A percentile compares a stretch with the other conserved stretches of the same genome.
These are phyloP conservation scores for Allium cepa DNA, from an alignment of 106 monocot species.

Conservation along the genomic window DNA sequence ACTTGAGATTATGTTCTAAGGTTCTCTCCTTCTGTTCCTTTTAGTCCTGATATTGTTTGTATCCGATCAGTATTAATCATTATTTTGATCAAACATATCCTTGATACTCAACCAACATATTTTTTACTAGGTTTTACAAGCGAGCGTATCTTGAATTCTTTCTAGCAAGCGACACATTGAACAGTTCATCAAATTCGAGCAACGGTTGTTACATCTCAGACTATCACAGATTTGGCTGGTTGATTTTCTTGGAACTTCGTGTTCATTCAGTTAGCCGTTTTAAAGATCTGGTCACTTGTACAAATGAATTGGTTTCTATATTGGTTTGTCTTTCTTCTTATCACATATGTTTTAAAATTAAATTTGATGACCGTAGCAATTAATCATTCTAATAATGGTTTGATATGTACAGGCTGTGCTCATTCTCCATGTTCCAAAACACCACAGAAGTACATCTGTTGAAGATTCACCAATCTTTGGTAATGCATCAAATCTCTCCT, in stretches of 20 bases:
- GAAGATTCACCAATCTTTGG: conserved; percentile 45
- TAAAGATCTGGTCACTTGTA: conserved; percentile 81
- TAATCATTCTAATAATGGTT: background rate
- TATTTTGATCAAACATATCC: background rate
- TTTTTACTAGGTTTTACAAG: conserved; percentile 55
- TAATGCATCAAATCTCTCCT: conserved; percentile 8
- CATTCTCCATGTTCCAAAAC: conserved; percentile 70
- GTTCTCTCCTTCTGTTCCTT: no score
- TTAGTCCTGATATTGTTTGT: no score
- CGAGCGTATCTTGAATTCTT: conserved; percentile 72
- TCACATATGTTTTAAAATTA: background rate
- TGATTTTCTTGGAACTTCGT: conserved; percentile 85
- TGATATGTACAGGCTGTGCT: conserved; percentile 58
- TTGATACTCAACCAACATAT: background rate
- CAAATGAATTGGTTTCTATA: conserved; percentile 75
- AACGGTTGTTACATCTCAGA: conserved; percentile 35
- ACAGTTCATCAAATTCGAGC: conserved; percentile 15
- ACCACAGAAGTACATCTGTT: conserved; percentile 54
- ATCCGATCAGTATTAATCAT: no score
- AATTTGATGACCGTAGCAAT: background rate
- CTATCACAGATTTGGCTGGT: conserved; percentile 89
- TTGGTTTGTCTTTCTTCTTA: conserved; percentile 45
- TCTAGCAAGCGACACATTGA: conserved; percentile 14
- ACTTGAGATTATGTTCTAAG: no score
- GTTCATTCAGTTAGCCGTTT: conserved; percentile 52